Evolutionary conservation across 2,329 filamentous ascomycete genomes (phyloP).

Genomic region (Neobulgaria alba): DNA sequence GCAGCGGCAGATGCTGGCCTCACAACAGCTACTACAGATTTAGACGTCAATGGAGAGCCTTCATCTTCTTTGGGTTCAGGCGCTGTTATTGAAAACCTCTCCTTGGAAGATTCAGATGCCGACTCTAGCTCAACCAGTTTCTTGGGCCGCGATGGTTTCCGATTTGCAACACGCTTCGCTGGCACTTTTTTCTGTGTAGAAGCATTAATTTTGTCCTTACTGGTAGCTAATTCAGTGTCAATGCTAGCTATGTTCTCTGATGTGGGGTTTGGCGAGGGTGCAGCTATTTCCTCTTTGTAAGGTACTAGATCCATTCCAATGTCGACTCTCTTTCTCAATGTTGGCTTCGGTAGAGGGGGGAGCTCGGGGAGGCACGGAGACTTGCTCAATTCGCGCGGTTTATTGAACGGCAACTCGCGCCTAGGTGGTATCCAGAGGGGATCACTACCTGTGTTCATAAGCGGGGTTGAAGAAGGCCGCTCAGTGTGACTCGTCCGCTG

Average conservation of each 20-base stretch:
- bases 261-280: too few relatives aligned
- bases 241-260: too few relatives aligned
- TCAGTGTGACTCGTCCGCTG: too few relatives aligned
- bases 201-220: background rate
- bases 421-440: constrained; percentile 19
- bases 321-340: constrained; percentile 10
- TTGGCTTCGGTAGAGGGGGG: constrained; percentile 21
- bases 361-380: constrained; percentile 6
- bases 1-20: constrained; percentile 10
- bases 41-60: constrained; percentile 14
- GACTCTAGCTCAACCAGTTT: background rate
- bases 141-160: constrained; percentile 3
- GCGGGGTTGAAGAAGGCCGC: constrained; percentile 13
- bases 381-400: constrained; percentile 4
- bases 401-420: constrained; percentile 23
- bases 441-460: constrained; percentile 1
- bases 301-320: too few relatives aligned
- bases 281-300: too few relatives aligned
- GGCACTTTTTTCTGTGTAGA: constrained; percentile 7
- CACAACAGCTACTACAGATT: constrained; percentile 9
- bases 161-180: constrained; percentile 11
- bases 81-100: constrained; percentile 1
- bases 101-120: background rate
- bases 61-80: constrained; percentile 7
- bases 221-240: too few relatives aligned